Evolutionary conservation across 768 basidiomycete species (phyloP), one percentile per base, ranked within the genome.

Genomic region (Mycena galopus): DNA sequence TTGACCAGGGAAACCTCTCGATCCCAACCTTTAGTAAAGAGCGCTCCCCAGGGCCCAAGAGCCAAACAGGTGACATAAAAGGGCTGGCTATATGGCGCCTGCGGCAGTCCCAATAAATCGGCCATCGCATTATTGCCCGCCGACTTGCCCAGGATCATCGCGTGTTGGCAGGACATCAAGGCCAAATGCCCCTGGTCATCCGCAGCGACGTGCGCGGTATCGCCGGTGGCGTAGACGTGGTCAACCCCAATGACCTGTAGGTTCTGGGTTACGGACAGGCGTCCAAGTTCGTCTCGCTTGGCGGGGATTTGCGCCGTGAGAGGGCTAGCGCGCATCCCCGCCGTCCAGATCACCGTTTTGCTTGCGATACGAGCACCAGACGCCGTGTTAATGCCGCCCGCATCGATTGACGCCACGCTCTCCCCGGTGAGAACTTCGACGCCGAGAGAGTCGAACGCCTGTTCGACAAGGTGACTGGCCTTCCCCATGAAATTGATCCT

Each of bases 321-420:
- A 17, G 30, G 2, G 50, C 66, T 74, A 8, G 77, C 77, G 3
- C 74, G 76, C 68, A 78, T 64, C 17, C 77, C 77, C 3, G 70
- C 77, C 25, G 77, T 75, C 77, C 77, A 78, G n/a, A 78, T 73
- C 12, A 74, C 71, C 11, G 77, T 77, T 47, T 73, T 75, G 65
- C 67, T 71, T 7, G 67, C 67, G 44, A 78, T 75, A 6, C 71
- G 74, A 25, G 47, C 47, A 2, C 77, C 77, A 17, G 74, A 67
- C 17, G 37, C 53, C 11, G 76, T 75, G 50, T 65, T 74, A 55
- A 77, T 59, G 2, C 76, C 77, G 6, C 69, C 74, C 4, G 72
- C 59, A 37, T 78, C 76, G 65, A 78, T 69, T 16, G 74, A 50
- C 23, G 60, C 63, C 4, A 77, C 71, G 27, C 51, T 70, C 47